These are phyloP conservation scores for Clarireedia homoeocarpa DNA, from an alignment of 2,329 filamentous ascomycete genomes.

Conservation along the genomic window DNA sequence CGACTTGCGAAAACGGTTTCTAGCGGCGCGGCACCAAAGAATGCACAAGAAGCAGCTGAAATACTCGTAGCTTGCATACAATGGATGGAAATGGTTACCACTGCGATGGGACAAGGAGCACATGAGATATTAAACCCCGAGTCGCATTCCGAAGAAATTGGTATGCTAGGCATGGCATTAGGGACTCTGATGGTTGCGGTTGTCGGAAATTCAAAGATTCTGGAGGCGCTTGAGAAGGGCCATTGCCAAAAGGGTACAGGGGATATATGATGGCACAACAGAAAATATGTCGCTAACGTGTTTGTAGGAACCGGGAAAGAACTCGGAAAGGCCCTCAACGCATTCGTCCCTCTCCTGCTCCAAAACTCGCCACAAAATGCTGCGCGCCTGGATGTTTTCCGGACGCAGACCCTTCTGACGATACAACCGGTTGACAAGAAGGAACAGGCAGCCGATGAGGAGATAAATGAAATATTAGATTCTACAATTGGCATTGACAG, in stretches of 20 bases:
- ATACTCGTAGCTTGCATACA: slow-evolving; percentile 43
- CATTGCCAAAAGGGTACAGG: slow-evolving; percentile 36
- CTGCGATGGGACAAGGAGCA: slow-evolving; percentile 39
- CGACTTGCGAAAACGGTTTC: slow-evolving; percentile 28
- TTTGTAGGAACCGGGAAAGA: slow-evolving; percentile 38
- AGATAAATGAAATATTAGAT: slow-evolving; percentile 51
- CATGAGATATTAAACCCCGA: slow-evolving; percentile 35
- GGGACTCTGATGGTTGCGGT: slow-evolving; percentile 55
- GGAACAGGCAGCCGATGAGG: slow-evolving; percentile 40
- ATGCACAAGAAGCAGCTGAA: slow-evolving; percentile 40
- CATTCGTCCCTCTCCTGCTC: slow-evolving; percentile 49
- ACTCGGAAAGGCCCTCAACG: slow-evolving; percentile 36
- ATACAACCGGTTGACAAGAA: slow-evolving; percentile 49
- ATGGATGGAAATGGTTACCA: slow-evolving; percentile 52
- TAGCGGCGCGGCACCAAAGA: slow-evolving; percentile 41
- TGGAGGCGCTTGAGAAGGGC: slow-evolving; percentile 45
- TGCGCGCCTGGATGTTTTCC: slow-evolving; percentile 46
- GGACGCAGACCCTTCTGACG: slow-evolving; percentile 46
- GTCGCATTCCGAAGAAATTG: slow-evolving; percentile 44
- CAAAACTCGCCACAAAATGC: slow-evolving; percentile 46
- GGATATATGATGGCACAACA: too few species aligned
- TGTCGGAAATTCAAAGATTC: slow-evolving; percentile 50
- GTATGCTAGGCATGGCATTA: slow-evolving; percentile 55
- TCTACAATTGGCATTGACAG: slow-evolving; percentile 39
- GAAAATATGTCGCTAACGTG: too few species aligned